These are phyloP conservation scores for Paulownia fortunei DNA, from an alignment of 257 asterid species.

Conservation along the genomic window DNA sequence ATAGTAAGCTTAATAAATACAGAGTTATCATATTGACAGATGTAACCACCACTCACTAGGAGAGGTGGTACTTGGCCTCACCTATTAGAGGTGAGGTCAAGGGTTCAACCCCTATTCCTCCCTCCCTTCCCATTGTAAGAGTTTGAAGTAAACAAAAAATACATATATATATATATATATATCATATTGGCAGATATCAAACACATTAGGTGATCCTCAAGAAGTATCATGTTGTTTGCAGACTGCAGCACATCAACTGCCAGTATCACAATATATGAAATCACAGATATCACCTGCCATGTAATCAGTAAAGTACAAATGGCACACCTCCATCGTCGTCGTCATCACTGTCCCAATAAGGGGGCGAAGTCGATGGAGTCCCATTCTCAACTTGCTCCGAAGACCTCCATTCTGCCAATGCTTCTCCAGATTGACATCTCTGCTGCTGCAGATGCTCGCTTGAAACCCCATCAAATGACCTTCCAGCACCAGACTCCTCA, in stretches of 20 bases:
- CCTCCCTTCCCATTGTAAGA: not conserved
- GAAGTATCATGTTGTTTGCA: not conserved
- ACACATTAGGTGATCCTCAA: not conserved
- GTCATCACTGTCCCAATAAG: slow-evolving; percentile 80
- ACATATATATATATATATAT: no score
- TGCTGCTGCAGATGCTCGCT: slow-evolving; percentile 42
- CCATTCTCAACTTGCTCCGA: slow-evolving; percentile 73
- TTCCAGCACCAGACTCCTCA: slow-evolving; percentile 53
- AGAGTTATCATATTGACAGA: not conserved
- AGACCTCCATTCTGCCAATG: slow-evolving; percentile 76
- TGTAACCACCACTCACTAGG: not conserved
- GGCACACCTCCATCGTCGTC: slow-evolving; percentile 62
- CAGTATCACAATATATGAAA: not conserved
- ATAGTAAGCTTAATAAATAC: not conserved
- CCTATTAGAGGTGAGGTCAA: not conserved
- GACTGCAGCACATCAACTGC: not conserved
- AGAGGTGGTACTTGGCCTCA: not conserved
- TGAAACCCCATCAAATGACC: slow-evolving; percentile 51
- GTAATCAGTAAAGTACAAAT: slow-evolving; percentile 10
- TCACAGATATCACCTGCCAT: not conserved
- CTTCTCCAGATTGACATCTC: slow-evolving; percentile 61
- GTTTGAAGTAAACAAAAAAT: not conserved
- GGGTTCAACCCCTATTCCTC: not conserved
- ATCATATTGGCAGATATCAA: not conserved
- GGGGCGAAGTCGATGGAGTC: slow-evolving; percentile 72